phyloP scores from a whole-genome alignment of 805 yeast species.

The Saturnispora besseyi region DNA sequence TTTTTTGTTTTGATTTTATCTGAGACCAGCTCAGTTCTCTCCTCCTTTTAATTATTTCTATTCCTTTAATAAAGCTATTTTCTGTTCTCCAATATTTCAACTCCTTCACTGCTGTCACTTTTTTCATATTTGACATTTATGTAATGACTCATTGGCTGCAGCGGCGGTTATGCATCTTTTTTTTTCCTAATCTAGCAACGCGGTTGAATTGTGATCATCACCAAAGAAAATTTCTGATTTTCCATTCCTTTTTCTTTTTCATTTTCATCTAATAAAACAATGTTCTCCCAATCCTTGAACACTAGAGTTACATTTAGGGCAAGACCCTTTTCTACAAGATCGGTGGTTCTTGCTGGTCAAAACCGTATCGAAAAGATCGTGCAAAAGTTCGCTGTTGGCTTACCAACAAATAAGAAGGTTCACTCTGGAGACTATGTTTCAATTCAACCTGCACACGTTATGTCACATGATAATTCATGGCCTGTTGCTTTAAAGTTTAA shows the following conservation, averaged over 20 bases:
- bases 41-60: not conserved
- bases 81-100: not conserved
- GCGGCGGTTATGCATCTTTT: not conserved
- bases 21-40: not conserved
- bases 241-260: not conserved
- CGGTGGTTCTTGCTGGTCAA: slow-evolving; percentile 41
- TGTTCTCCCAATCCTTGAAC: not conserved
- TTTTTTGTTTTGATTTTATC: not conserved
- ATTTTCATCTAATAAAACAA: not conserved
- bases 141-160: slow-evolving; percentile 8
- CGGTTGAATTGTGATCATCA: not conserved
- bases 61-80: not conserved
- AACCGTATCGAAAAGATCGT: slow-evolving; percentile 93
- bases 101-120: not conserved
- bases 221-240: not conserved
- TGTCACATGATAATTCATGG: slow-evolving; percentile 99
- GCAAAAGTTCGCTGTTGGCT: slow-evolving; percentile 83
- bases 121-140: slow-evolving; percentile 1
- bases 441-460: slow-evolving; percentile 91
- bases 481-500: slow-evolving; percentile 96
- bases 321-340: slow-evolving; percentile 1
- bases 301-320: not conserved
- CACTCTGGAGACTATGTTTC: slow-evolving; percentile 91
- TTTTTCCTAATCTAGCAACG: slow-evolving; percentile 8
- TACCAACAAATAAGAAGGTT: slow-evolving; percentile 67